These are phyloP conservation scores for Penicillium sp. DNA, from an alignment of 2,329 filamentous ascomycete species.

Conservation along the genomic window DNA sequence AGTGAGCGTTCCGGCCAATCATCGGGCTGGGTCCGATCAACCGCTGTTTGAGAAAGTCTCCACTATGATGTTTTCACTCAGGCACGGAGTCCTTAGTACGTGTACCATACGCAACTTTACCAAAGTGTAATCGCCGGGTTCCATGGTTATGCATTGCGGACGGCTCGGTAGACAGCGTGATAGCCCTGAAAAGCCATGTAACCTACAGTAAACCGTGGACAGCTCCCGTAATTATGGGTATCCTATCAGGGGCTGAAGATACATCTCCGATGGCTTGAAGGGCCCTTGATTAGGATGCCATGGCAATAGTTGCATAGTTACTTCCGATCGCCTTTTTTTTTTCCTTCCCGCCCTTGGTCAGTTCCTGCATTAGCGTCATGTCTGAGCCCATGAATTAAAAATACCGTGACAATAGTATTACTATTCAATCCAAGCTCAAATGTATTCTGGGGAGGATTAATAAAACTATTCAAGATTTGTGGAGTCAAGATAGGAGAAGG, in stretches of 20 bases:
- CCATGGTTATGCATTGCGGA: constrained; percentile 2
- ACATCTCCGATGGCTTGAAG: not conserved
- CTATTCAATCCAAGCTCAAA: not conserved
- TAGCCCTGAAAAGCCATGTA: not conserved
- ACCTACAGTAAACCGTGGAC: not conserved
- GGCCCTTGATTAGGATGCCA: not conserved
- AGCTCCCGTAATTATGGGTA: not conserved
- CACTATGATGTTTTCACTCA: not conserved
- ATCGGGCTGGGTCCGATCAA: constrained; percentile 1
- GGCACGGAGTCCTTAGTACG: not conserved
- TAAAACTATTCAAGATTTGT: not conserved
- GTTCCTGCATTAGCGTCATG: constrained; percentile 40
- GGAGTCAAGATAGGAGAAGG: not conserved
- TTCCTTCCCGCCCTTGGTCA: constrained; percentile 16
- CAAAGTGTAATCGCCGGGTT: constrained; percentile 1
- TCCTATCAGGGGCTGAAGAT: not conserved
- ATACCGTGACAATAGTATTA: not conserved
- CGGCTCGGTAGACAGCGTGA: not conserved
- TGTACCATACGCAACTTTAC: not conserved
- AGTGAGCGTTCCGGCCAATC: constrained; percentile 7
- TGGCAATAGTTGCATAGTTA: not conserved
- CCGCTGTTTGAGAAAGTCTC: constrained; percentile 14
- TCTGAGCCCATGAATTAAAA: not conserved
- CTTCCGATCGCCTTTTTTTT: not conserved
- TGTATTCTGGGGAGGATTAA: not conserved